Evolutionary conservation across 2,329 filamentous ascomycete genomes (phyloP).

Genomic region (Colletotrichum gloeosporioides): DNA sequence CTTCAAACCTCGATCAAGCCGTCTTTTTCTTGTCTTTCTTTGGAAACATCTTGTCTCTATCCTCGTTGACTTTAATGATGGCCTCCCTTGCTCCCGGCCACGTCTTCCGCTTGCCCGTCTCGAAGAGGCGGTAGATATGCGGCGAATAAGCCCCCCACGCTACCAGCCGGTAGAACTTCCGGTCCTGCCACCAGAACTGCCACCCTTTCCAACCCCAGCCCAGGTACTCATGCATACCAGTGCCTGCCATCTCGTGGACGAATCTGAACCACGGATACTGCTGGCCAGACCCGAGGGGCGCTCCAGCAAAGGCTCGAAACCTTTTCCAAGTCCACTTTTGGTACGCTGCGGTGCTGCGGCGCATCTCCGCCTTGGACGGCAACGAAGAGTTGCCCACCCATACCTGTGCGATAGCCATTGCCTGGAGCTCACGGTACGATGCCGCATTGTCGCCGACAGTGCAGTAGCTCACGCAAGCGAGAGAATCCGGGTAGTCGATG

Average conservation of each 20-base stretch:
- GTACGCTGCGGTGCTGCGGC: conserved; percentile 35
- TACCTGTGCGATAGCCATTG: conserved; percentile 39
- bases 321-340: conserved; percentile 35
- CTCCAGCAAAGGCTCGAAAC: conserved; percentile 29
- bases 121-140: conserved; percentile 45
- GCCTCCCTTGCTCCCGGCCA: conserved; percentile 44
- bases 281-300: conserved; percentile 30
- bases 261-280: conserved; percentile 42
- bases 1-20: neutral
- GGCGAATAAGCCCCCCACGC: conserved; percentile 45
- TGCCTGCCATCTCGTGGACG: conserved; percentile 46
- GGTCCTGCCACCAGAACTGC: conserved; percentile 45
- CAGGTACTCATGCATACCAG: conserved; percentile 42
- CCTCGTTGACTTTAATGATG: conserved; percentile 35
- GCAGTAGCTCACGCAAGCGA: conserved; percentile 47
- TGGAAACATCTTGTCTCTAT: conserved; percentile 4
- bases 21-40: neutral
- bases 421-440: conserved; percentile 45
- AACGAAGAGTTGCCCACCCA: conserved; percentile 34
- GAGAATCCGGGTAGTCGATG: conserved; percentile 43
- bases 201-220: conserved; percentile 45
- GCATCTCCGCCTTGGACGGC: conserved; percentile 41
- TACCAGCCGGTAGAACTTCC: conserved; percentile 39
- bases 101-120: conserved; percentile 40
- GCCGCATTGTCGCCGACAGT: conserved; percentile 38